Evolutionary conservation across 768 basidiomycete genomes (phyloP), one percentile per base, ranked within the genome.

Genomic region (Termitomyces sp.): DNA sequence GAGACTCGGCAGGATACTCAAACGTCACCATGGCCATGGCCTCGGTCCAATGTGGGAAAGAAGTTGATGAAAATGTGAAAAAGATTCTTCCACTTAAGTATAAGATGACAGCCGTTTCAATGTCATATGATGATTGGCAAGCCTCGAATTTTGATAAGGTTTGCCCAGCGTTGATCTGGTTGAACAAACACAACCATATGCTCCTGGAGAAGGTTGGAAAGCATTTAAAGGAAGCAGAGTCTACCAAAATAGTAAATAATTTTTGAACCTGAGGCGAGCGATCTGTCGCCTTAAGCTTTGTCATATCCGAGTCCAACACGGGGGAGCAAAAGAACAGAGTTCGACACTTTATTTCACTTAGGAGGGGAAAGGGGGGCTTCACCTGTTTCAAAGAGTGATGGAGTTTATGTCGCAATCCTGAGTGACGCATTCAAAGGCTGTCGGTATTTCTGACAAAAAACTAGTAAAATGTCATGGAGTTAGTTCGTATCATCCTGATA

Each of bases 31-130:
- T n/a, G n/a, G n/a, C 22, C 15, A 22, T n/a, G 12, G 52, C 38
- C 38, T 24, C 22, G 36, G 53, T 54, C 4, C 15, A 39, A 38
- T 53, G 53, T 54, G 53, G 53, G 53, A 54, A 39, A 54, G 53
- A 54, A 54, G 36, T 51, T 24, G 46, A 48, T 46, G 45, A 22
- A 46, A 15, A 50, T 33, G n/a, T 35, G 9, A 33, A 35, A 32
- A 51, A 33, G 32, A 51, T 18, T 35, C n/a, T 33, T 50, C 18
- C 28, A 28, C 28, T 28, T 49, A 49, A 32, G 2, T 38, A 53
- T 13, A 38, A 15, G 7, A 22, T 53, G 52, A 53, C 52, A 54
- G 6, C 13, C 45, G 36, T 13, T 32, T 38, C 13, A 9, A 13
- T 53, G 52, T 53, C 52, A 53, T 53, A 53, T 53, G 52, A 46